Conservation (phyloP, 2,329 filamentous ascomycete genomes). For the Pseudocercospora musae region DNA sequence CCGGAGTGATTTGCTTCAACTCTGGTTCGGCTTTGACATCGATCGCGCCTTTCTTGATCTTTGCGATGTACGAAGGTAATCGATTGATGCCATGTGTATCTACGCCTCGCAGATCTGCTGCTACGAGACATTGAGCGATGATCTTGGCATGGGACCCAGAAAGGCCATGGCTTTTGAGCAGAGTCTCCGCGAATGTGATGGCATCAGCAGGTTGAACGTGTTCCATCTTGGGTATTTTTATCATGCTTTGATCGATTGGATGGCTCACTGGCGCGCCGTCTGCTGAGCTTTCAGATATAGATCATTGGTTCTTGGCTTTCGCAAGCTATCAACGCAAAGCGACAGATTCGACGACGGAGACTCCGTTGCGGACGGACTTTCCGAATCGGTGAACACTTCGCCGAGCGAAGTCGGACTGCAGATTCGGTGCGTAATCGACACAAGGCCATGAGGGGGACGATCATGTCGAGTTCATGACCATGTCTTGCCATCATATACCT, state of each 20-base stretch:
- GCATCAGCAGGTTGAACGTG: background rate
- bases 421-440: background rate
- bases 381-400: background rate
- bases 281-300: too few relatives aligned
- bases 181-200: background rate
- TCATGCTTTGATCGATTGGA: background rate
- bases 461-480: background rate
- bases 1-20: background rate
- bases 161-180: background rate
- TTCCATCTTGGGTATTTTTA: background rate
- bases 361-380: background rate
- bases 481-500: background rate
- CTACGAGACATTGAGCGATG: background rate
- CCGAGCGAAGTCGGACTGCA: background rate
- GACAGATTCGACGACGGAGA: background rate
- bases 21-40: background rate
- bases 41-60: background rate
- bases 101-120: background rate
- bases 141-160: background rate
- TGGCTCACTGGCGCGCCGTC: too few relatives aligned
- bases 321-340: too few relatives aligned
- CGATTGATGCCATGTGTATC: background rate
- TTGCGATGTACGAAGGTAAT: background rate
- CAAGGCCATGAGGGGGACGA: background rate
- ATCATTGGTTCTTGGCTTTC: too few relatives aligned